Conservation (phyloP, 2,329 filamentous ascomycete species). For the Ophiostoma sp. region DNA sequence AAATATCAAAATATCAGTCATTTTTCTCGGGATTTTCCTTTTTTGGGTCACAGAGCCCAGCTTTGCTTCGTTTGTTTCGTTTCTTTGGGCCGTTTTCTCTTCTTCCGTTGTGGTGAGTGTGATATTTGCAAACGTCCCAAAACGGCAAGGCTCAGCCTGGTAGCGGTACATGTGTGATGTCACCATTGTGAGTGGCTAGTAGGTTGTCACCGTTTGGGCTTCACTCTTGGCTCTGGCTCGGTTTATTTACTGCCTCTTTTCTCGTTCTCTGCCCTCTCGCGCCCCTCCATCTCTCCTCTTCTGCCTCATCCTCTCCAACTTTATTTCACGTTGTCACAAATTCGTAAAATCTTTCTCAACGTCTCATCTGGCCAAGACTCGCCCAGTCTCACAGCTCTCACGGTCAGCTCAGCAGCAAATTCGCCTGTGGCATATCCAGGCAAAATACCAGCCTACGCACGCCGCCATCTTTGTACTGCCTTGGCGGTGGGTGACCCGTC, state of each 20-base stretch:
- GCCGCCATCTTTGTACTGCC: neutral
- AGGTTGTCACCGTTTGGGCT: neutral
- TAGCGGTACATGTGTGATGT: conserved; percentile 21
- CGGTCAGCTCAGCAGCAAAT: neutral
- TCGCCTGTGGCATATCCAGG: neutral
- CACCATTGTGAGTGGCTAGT: conserved; percentile 22
- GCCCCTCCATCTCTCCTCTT: neutral
- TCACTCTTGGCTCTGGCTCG: neutral
- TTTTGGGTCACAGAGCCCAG: neutral
- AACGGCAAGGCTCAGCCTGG: neutral
- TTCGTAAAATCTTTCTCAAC: neutral
- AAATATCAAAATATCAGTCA: too few species aligned
- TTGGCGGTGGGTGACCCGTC: neutral
- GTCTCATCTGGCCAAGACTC: neutral
- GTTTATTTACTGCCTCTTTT: neutral
- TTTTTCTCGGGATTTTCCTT: too few species aligned
- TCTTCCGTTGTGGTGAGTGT: neutral
- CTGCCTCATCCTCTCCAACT: neutral
- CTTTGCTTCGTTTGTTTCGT: neutral
- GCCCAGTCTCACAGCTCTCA: neutral
- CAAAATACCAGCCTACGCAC: neutral
- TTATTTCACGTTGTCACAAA: neutral
- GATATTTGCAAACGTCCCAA: neutral
- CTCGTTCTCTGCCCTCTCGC: neutral
- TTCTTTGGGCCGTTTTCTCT: neutral